A percentile compares a stretch with the other conserved stretches of the same genome.
phyloP scores from a whole-genome alignment of 805 yeast genomes.

The Tetrapisispora iriomotensis region DNA sequence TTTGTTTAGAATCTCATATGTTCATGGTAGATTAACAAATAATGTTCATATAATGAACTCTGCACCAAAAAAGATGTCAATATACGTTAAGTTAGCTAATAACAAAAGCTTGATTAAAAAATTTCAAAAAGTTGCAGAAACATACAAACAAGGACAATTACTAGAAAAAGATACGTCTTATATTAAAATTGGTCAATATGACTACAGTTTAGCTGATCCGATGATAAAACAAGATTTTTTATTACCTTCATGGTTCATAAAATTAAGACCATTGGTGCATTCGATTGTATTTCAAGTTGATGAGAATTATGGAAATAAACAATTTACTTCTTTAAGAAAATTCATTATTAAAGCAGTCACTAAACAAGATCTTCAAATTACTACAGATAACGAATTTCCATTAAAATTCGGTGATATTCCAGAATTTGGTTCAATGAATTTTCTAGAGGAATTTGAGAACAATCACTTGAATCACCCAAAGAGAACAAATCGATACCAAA shows the following conservation, averaged over 20 bases:
- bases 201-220: conserved; percentile 19
- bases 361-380: conserved; percentile 25
- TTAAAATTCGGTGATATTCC: conserved; percentile 13
- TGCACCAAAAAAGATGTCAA: conserved; percentile 29
- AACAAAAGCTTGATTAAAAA: not conserved
- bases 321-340: conserved; percentile 31
- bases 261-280: conserved; percentile 24
- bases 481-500: not conserved
- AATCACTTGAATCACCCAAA: not conserved
- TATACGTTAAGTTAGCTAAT: conserved; percentile 17
- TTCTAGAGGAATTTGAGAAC: not conserved
- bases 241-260: conserved; percentile 27
- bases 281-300: conserved; percentile 25
- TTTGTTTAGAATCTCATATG: conserved; percentile 29
- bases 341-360: conserved; percentile 36
- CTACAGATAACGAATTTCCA: conserved; percentile 14
- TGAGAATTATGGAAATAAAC: conserved; percentile 31
- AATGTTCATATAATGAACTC: conserved; percentile 32
- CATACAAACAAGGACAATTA: conserved; percentile 11
- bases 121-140: conserved; percentile 10
- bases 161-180: conserved; percentile 15
- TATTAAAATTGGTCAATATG: conserved; percentile 23
- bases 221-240: conserved; percentile 23
- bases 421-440: conserved; percentile 9
- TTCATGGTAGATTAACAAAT: conserved; percentile 31